Conservation (phyloP, 371 early-diverging fungal species). For the Mortierella sp. region DNA sequence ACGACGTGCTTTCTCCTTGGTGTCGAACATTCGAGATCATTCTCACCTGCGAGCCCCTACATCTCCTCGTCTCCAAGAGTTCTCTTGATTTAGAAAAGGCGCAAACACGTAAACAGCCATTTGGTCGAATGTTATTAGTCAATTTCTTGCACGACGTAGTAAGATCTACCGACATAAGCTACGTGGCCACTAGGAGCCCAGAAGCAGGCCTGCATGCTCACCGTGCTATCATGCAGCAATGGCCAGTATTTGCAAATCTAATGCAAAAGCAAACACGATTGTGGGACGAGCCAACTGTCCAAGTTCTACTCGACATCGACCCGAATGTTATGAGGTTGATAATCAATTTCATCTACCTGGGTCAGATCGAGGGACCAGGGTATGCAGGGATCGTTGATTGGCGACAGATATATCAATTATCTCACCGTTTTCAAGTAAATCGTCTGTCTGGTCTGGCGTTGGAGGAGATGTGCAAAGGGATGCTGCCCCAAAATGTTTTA, state of each 20-base stretch:
- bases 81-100: neutral
- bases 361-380: slow-evolving; percentile 23
- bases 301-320: slow-evolving; percentile 12
- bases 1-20: neutral
- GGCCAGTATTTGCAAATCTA: neutral
- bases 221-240: slow-evolving; percentile 12
- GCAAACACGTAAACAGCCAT: neutral
- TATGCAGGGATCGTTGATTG: slow-evolving; percentile 18
- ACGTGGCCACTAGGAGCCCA: neutral
- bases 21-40: slow-evolving; percentile 9
- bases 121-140: slow-evolving; percentile 8
- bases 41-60: neutral
- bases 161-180: slow-evolving; percentile 6
- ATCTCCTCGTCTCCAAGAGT: slow-evolving; percentile 8
- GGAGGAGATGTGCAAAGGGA: neutral
- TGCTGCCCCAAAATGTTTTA: neutral
- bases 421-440: slow-evolving; percentile 7
- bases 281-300: neutral
- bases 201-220: slow-evolving; percentile 1
- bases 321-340: slow-evolving; percentile 10
- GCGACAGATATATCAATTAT: slow-evolving; percentile 19
- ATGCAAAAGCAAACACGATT: neutral
- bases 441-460: slow-evolving; percentile 6
- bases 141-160: slow-evolving; percentile 3
- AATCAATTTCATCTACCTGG: slow-evolving; percentile 27